Evolutionary conservation across 768 basidiomycete genomes (phyloP), one percentile per base, ranked within the genome.

Genomic region (Phaeolepiota aurea): DNA sequence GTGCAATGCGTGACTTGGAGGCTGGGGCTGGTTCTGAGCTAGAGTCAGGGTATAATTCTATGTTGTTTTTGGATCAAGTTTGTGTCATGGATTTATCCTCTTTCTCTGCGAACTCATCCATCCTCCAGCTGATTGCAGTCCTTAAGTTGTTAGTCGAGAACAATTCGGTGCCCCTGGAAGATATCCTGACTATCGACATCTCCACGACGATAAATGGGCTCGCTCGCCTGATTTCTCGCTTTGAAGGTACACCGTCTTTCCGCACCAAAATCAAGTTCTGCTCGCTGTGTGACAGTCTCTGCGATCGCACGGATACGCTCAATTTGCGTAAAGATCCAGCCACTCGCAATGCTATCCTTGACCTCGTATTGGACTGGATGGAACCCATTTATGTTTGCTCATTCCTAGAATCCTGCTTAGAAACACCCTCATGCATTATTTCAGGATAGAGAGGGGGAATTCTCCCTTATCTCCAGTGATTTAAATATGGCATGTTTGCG

Each of bases 321-420:
- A 70, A 71, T 16, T 55, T 84, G 47, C 79, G 79, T 12, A 86
- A 81, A 55, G 84, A 87, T 49, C 76, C 68, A 45, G 58, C 62
- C 40, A 68, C 77, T 11, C 76, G 87, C 10, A 83, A 87, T 54
- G 68, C 70, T 25, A 74, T 90, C 28, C 66, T 90, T 18, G 87
- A 92, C 44, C 71, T 75, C 21, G 64, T 93, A n/a, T 66, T 82
- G 54, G 79, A 83, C 32, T 94, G 90, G 90, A 76, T 87, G 31
- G 69, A 73, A 38, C 64, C 72, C 5, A 43, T 63, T 12, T 48
- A 53, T 43, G 86, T 85, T 39, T 41, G 77, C 59, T 35, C 18
- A 15, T 21, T 20, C 35, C 9, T 20, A 39, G 44, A 31, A 20
- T 23, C 30, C 11, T 43, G 23, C 19, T 37, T 38, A 23, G 18